phyloP scores from a whole-genome alignment of 2,329 filamentous ascomycete genomes.

The Aspergillus phoenicis region DNA sequence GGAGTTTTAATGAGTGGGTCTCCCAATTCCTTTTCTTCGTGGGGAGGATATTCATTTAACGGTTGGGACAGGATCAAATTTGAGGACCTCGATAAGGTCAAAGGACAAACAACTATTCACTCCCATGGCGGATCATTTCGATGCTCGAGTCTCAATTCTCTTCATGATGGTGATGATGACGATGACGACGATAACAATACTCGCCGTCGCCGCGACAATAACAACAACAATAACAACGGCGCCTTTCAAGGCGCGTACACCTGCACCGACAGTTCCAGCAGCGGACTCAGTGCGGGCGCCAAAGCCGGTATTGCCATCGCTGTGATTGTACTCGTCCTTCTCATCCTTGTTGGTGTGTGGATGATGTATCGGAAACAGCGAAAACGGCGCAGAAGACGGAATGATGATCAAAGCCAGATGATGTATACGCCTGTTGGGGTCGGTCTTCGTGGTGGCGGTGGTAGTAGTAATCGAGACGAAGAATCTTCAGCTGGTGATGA shows the following conservation, averaged over 20 bases:
- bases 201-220: neutral
- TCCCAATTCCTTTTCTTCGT: neutral
- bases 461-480: neutral
- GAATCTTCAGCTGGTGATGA: neutral
- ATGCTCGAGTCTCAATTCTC: slow-evolving; percentile 24
- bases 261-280: slow-evolving; percentile 19
- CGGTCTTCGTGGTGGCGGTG: neutral
- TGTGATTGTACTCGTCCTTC: slow-evolving; percentile 43
- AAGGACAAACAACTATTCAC: slow-evolving; percentile 25
- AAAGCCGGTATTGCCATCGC: slow-evolving; percentile 38
- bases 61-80: slow-evolving; percentile 25
- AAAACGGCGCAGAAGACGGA: slow-evolving; percentile 2
- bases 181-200: neutral
- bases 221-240: slow-evolving; percentile 9
- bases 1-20: slow-evolving; percentile 28
- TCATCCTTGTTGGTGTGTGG: slow-evolving; percentile 25
- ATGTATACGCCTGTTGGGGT: slow-evolving; percentile 1
- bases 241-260: slow-evolving; percentile 23
- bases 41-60: neutral
- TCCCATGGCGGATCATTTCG: slow-evolving; percentile 24
- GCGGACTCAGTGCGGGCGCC: slow-evolving; percentile 27
- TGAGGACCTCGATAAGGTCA: slow-evolving; percentile 26
- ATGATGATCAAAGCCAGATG: neutral
- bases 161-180: slow-evolving; percentile 4
- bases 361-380: slow-evolving; percentile 18